A percentile compares a stretch with the other conserved stretches of the same genome.
phyloP scores from a whole-genome alignment of 2,329 filamentous ascomycete genomes.

The Paecilomyces dactylethromorphus region DNA sequence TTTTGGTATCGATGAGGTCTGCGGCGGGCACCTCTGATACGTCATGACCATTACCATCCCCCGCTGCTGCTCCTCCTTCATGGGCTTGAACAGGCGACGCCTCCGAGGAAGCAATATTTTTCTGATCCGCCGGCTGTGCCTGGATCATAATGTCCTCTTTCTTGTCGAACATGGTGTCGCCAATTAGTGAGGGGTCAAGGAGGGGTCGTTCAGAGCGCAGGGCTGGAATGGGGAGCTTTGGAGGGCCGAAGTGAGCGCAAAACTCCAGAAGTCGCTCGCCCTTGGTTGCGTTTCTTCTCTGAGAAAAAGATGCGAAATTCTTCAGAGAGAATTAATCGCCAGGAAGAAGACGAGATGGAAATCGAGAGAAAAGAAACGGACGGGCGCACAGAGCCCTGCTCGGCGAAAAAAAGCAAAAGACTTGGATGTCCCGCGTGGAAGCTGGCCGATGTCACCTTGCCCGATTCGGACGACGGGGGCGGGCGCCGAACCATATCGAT shows the following conservation, averaged over 20 bases:
- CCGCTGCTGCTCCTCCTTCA: not conserved
- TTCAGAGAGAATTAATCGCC: not conserved
- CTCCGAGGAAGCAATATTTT: constrained; percentile 4
- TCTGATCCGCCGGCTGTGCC: constrained; percentile 8
- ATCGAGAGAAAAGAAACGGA: not conserved
- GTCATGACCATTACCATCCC: constrained; percentile 11
- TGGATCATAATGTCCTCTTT: constrained; percentile 19
- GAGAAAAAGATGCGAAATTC: not conserved
- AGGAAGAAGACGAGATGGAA: not conserved
- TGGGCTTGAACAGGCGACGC: constrained; percentile 5
- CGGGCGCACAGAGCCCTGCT: not conserved
- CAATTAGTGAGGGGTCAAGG: constrained; percentile 1
- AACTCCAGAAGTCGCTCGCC: constrained; percentile 53
- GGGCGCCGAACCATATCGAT: not conserved
- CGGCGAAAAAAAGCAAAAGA: not conserved
- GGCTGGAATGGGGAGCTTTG: constrained; percentile 38
- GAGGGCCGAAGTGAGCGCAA: constrained; percentile 45
- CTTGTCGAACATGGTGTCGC: constrained; percentile 18
- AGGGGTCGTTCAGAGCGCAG: not conserved
- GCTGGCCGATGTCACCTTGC: not conserved
- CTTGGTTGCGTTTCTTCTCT: not conserved
- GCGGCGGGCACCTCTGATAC: constrained; percentile 18
- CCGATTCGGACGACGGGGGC: not conserved
- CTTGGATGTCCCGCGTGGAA: not conserved
- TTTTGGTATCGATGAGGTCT: constrained; percentile 34